Percentiles rank a stretch among this genome's conserved stretches.
phyloP scores from a whole-genome alignment of 2,329 filamentous ascomycete genomes.

The Tolypocladium paradoxum region DNA sequence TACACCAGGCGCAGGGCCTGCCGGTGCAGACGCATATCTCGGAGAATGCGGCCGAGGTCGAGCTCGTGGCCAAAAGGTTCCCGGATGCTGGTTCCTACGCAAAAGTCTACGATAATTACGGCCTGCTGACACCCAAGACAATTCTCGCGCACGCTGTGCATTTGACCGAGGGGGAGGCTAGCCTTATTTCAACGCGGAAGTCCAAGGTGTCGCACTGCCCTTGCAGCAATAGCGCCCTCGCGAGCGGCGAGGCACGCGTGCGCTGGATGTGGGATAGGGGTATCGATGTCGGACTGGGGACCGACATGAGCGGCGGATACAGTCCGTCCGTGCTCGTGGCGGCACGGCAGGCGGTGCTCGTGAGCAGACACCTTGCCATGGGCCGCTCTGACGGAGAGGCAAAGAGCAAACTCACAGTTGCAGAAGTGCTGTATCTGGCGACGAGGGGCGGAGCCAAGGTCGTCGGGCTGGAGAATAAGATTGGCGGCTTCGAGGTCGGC shows the following conservation, averaged over 20 bases:
- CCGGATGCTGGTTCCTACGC: slow-evolving; percentile 57
- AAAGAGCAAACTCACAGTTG: slow-evolving; percentile 60
- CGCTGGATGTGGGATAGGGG: slow-evolving; percentile 65
- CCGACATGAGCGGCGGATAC: slow-evolving; percentile 85
- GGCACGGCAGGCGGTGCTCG: slow-evolving; percentile 70
- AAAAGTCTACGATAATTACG: slow-evolving; percentile 64
- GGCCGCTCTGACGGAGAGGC: slow-evolving; percentile 20
- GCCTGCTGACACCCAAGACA: slow-evolving; percentile 59
- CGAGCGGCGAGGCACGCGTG: slow-evolving; percentile 67
- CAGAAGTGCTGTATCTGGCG: slow-evolving; percentile 77
- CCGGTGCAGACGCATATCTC: slow-evolving; percentile 84
- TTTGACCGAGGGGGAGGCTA: slow-evolving; percentile 54
- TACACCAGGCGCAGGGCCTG: slow-evolving; percentile 52
- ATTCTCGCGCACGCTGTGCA: slow-evolving; percentile 83
- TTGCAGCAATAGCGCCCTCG: slow-evolving; percentile 72
- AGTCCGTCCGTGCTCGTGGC: slow-evolving; percentile 71
- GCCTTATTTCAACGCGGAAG: slow-evolving; percentile 47
- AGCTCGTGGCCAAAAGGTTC: slow-evolving; percentile 60
- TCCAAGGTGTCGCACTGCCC: slow-evolving; percentile 78
- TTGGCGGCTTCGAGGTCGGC: slow-evolving; percentile 77
- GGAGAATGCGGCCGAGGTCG: slow-evolving; percentile 68
- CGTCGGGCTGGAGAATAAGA: slow-evolving; percentile 57
- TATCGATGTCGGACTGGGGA: slow-evolving; percentile 74
- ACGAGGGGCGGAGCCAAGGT: slow-evolving; percentile 78
- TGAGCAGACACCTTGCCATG: slow-evolving; percentile 62